These are phyloP conservation scores for Salisapilia sapeloensis DNA, from an alignment of 352 stramenopile species.

Conservation along the genomic window DNA sequence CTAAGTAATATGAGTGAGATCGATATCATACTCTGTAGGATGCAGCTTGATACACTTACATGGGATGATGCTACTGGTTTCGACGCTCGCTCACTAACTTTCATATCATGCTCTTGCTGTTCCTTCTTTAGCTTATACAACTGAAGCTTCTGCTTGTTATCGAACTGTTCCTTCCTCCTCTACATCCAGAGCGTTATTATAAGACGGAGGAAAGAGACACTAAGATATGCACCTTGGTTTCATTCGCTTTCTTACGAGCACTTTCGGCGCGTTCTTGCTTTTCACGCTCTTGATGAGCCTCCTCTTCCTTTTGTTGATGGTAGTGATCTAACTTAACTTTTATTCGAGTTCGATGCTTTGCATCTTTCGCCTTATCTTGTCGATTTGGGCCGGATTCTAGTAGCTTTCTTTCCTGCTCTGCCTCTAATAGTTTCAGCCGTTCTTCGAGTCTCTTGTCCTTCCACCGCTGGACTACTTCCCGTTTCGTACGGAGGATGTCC, in stretches of 20 bases:
- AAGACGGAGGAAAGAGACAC: not conserved
- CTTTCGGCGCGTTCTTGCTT: constrained; percentile 8
- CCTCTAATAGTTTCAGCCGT: not conserved
- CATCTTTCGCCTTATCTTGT: not conserved
- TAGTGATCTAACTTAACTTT: not conserved
- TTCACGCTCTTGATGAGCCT: constrained; percentile 10
- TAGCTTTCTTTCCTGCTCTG: not conserved
- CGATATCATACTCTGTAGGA: too few species aligned
- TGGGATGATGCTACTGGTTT: too few species aligned
- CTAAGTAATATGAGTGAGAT: too few species aligned
- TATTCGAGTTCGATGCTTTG: not conserved
- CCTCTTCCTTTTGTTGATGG: constrained; percentile 9
- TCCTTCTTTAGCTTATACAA: constrained; percentile 68
- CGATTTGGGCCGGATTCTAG: constrained; percentile 1
- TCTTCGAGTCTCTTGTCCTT: constrained; percentile 11
- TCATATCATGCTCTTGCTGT: constrained; percentile 12
- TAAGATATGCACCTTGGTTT: constrained; percentile 21
- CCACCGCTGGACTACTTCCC: constrained; percentile 33
- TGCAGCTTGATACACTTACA: too few species aligned
- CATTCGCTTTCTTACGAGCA: constrained; percentile 6
- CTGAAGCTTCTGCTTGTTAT: constrained; percentile 61
- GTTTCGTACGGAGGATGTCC: constrained; percentile 37
- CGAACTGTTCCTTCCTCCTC: constrained; percentile 33
- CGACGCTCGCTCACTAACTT: not conserved
- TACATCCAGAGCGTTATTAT: constrained; percentile 3